A percentile compares a stretch with the other conserved stretches of the same genome.
Conservation (phyloP, 2,329 filamentous ascomycete genomes). For the Dendrostoma leiphaemia region DNA sequence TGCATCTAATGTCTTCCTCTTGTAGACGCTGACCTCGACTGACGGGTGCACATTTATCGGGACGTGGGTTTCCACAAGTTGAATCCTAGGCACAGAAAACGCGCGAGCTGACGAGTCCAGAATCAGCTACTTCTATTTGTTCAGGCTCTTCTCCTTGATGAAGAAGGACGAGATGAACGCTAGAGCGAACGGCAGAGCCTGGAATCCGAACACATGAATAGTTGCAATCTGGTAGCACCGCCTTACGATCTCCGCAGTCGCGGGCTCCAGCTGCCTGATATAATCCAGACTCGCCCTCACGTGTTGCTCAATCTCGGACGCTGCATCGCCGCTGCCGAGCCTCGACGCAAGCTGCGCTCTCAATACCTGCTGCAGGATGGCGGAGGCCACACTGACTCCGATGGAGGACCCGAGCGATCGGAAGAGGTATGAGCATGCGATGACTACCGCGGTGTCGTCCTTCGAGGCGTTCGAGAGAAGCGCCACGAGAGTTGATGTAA, state of each 20-base stretch:
- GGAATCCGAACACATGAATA: conserved; percentile 39
- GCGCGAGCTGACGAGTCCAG: no score
- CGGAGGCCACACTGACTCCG: conserved; percentile 69
- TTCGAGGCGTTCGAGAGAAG: conserved; percentile 67
- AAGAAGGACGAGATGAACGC: conserved; percentile 45
- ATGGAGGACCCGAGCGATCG: conserved; percentile 75
- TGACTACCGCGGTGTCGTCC: conserved; percentile 70
- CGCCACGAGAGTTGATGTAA: conserved; percentile 70
- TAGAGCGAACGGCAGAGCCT: conserved; percentile 32
- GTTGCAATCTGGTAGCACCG: conserved; percentile 59
- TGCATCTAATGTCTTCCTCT: no score
- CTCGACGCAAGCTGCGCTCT: conserved; percentile 52
- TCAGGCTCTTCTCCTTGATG: conserved; percentile 56
- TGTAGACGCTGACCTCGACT: no score
- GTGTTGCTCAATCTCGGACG: conserved; percentile 63
- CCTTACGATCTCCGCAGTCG: conserved; percentile 57
- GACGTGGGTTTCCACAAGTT: no score
- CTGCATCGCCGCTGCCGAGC: conserved; percentile 56
- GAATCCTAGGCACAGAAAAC: no score
- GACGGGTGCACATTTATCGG: no score
- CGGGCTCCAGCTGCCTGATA: conserved; percentile 62
- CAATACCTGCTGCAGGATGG: conserved; percentile 68
- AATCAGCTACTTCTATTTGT: no score
- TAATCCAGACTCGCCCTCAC: conserved; percentile 71
- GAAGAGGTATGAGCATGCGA: conserved; percentile 80